Evolutionary conservation across 306 rosid species (phyloP).

Genomic region (Leucaena leucocephala): DNA sequence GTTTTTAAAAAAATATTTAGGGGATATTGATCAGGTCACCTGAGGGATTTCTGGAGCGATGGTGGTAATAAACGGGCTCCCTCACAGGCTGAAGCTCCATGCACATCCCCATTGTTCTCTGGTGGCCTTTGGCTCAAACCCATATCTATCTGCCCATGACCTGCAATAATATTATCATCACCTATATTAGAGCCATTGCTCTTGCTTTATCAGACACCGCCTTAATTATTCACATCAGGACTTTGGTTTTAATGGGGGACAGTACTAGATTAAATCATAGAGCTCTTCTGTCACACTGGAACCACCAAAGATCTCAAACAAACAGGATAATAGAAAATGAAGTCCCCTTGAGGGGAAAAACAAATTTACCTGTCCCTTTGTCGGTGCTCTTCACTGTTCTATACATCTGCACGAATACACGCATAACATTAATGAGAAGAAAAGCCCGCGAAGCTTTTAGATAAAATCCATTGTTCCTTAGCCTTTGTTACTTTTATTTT

Average conservation of each 20-base stretch:
- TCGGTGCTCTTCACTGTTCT: conserved; percentile 98
- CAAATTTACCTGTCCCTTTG: conserved; percentile 72
- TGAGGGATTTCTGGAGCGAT: conserved; percentile 30
- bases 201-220: conserved; percentile 53
- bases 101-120: conserved; percentile 38
- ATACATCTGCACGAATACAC: conserved; percentile 87
- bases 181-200: conserved; percentile 30
- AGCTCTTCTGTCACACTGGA: conserved; percentile 46
- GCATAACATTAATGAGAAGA: conserved; percentile 35
- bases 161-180: conserved; percentile 51
- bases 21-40: conserved; percentile 36
- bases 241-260: conserved; percentile 33
- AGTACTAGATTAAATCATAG: conserved; percentile 46
- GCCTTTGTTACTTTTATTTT: neutral
- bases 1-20: neutral
- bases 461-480: too few relatives aligned
- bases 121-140: conserved; percentile 46
- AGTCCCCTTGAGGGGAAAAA: conserved; percentile 38
- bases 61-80: conserved; percentile 32
- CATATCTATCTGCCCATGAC: conserved; percentile 50
- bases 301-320: conserved; percentile 48
- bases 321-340: conserved; percentile 49
- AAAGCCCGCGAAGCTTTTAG: conserved; percentile 38
- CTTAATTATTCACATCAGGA: conserved; percentile 47
- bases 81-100: conserved; percentile 40